phyloP scores from a whole-genome alignment of 805 yeast genomes.

The Kazachstania psychrophila region DNA sequence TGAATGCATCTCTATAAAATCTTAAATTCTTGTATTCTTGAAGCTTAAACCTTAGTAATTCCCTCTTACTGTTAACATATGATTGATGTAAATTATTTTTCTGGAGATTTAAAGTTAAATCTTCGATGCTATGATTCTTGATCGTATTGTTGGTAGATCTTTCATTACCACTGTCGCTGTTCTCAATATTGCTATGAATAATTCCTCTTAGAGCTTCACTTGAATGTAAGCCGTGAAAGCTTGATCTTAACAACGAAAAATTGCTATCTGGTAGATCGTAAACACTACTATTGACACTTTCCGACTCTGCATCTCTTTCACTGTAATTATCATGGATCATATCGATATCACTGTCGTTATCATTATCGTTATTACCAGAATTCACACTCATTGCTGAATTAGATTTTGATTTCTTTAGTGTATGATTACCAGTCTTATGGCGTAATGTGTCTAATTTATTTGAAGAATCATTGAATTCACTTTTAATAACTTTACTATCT shows the following conservation, averaged over 20 bases:
- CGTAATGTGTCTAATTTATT: not conserved
- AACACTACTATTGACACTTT: constrained; percentile 25
- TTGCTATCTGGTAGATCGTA: constrained; percentile 12
- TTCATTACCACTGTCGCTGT: not conserved
- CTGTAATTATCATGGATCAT: constrained; percentile 17
- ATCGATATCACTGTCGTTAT: constrained; percentile 18
- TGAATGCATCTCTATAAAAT: constrained; percentile 23
- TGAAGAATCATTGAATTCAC: not conserved
- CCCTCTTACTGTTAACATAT: constrained; percentile 14
- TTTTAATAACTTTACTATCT: not conserved
- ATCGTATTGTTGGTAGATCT: not conserved
- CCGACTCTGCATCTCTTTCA: constrained; percentile 13
- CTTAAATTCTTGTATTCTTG: constrained; percentile 20
- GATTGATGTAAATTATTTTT: constrained; percentile 10
- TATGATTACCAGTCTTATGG: no score
- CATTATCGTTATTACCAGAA: constrained; percentile 6
- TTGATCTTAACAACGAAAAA: not conserved
- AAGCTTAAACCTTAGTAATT: constrained; percentile 14
- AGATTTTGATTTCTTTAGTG: constrained; percentile 10
- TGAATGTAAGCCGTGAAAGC: no score
- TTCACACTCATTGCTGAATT: constrained; percentile 13
- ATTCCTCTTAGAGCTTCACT: no score
- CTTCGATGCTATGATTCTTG: not conserved
- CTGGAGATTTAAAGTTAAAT: constrained; percentile 8
- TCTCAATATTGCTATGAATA: no score